Base-by-base conservation (phyloP, 169 alveolate genomes). In the Cryptosporidium andersoni region DNA sequence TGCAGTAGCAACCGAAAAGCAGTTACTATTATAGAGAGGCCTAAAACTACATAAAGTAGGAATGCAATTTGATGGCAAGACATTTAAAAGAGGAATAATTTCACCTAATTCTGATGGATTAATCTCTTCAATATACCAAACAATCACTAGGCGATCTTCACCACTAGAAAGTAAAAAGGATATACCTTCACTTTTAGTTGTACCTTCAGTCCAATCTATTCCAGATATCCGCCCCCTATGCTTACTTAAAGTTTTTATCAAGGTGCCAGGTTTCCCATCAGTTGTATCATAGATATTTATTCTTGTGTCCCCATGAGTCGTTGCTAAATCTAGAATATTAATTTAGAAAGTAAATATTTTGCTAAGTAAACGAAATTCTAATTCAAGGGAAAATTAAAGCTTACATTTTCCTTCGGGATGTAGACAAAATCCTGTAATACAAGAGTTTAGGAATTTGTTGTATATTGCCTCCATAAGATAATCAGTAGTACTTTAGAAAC, bases 381-480 rank as follows among this genome's bases (percentile, higher is more conserved):
- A 66, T 36, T 1, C 12, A 2, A 12, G 8, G 4, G 2, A 8
- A 1, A 37, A 16, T 0, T 40, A 52, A 66, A 74, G 60, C 85
- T 74, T 58, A 74, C 85, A 74, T 74, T 74, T 62, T 68, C 68
- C 55, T 36, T 25, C 60, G 14, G 85, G 85, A 36, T 74, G 85
- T 16, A 74, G 47, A 25, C 85, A 12, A 40, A 60, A 55, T 11
- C 74, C 67, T 12, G 67, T 60, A 37, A 74, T 45, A 4, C 60
- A 43, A 45, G 67, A 25, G n/a, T 74, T 63, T 39, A 74, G 14
- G 36, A 58, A 58, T 36, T 62, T 43, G 25, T 74, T 49, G 36
- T 47, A 14, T 43, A 16, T 9, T 39, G 60, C n/a, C 67, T 74
- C 43, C 85, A 74, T 74, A 45, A n/a, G 12, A 37, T 12, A 1